phyloP scores from a whole-genome alignment of 1,284 basidiomycete species.

The Athelia sp. region DNA sequence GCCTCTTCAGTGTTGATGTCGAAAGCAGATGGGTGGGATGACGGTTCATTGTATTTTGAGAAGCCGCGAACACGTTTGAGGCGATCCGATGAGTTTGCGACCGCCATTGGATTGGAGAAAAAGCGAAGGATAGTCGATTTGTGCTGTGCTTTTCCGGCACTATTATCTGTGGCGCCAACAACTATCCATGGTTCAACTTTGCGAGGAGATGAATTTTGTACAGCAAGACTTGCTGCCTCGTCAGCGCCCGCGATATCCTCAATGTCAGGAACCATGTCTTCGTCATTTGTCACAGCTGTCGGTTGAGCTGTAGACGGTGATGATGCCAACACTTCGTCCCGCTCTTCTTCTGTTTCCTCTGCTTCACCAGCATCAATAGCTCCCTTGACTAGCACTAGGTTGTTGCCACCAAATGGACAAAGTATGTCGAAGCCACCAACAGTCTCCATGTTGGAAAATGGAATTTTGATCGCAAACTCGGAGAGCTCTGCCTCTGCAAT shows the following conservation, averaged over 20 bases:
- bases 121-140: slow-evolving; percentile 1
- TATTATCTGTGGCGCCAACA: neutral
- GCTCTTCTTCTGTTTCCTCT: neutral
- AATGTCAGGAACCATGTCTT: neutral
- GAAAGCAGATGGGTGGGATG: neutral
- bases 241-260: neutral
- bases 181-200: neutral
- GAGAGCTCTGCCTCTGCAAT: neutral
- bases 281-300: neutral
- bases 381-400: neutral
- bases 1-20: neutral
- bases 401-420: neutral
- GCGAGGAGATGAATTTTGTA: neutral
- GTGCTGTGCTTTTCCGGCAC: neutral
- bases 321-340: neutral
- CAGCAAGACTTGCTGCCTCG: neutral
- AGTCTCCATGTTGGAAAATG: neutral
- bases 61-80: neutral
- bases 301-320: too few species aligned
- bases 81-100: neutral
- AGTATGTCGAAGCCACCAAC: neutral
- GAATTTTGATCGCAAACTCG: neutral
- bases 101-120: neutral
- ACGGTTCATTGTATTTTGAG: slow-evolving; percentile 1
- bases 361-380: neutral